Conservation (phyloP, 805 yeast species). For the Lipomyces yamanashiensis region DNA sequence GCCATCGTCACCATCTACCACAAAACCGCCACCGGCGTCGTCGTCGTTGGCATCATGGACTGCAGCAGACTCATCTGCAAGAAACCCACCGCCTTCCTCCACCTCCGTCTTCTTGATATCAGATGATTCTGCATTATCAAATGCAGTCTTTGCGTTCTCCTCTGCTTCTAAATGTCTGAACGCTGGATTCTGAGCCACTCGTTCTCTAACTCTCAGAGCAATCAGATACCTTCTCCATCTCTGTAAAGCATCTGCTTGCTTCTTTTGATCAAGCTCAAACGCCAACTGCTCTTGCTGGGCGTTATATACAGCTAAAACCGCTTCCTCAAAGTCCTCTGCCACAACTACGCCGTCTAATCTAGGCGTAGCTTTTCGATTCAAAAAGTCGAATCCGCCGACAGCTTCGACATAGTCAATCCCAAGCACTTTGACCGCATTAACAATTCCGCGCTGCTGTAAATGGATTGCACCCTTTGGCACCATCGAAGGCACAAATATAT, state of each 20-base stretch:
- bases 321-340: conserved; percentile 63
- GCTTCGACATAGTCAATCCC: conserved; percentile 85
- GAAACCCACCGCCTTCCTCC: conserved; percentile 17
- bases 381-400: conserved; percentile 83
- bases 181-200: conserved; percentile 37
- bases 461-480: conserved; percentile 78
- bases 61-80: neutral
- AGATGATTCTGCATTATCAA: neutral
- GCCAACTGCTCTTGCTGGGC: conserved; percentile 27
- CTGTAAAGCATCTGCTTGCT: conserved; percentile 38
- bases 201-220: conserved; percentile 42
- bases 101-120: conserved; percentile 1
- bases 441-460: conserved; percentile 53
- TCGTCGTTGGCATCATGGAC: conserved; percentile 2
- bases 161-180: conserved; percentile 23
- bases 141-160: conserved; percentile 10
- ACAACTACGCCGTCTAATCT: conserved; percentile 77
- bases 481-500: conserved; percentile 77
- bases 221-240: conserved; percentile 47
- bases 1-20: conserved; percentile 14
- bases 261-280: conserved; percentile 25
- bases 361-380: conserved; percentile 57
- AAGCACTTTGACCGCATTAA: conserved; percentile 70
- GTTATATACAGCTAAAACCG: conserved; percentile 53
- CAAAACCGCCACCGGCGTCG: conserved; percentile 19